Base-by-base conservation (phyloP, 1,284 basidiomycete genomes). In the Cutaneotrichosporon arboriforme region DNA sequence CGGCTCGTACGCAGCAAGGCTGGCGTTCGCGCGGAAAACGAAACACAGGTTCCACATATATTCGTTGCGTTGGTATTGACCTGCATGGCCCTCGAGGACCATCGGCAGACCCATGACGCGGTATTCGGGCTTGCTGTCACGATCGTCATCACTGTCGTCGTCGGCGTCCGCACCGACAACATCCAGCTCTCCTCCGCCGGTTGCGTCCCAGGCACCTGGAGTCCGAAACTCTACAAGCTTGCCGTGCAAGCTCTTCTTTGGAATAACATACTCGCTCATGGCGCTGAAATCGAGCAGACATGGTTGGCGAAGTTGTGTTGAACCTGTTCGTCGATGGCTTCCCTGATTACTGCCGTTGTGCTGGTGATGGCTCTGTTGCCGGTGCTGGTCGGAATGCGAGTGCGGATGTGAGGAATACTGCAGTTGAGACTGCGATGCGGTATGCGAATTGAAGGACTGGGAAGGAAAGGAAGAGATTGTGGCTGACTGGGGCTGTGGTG, bases 31-130 rank as follows among this genome's bases (percentile, higher is more conserved):
- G 46, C 94, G 89, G 70, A 99, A 98, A 5, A 97, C 94, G 72
- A 97, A 96, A 71, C 90, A 96, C 34, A 97, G 76, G 68, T 97
- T 98, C 78, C 92, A 98, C 66, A 88, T 83, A 73, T 97, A 96
- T 74, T 88, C 88, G 68, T 91, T 87, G 36, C 90, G 80, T 58
- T 84, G 80, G 67, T 96, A 96, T 69, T 60, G 82, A 78, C 68
- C 80, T 70, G 64, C 65, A 43, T 67, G 61, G 14, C 66, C 77
- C 49, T 72, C 70, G 45, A 96, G 78, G 57, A 87, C 82, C 45
- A 88, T 84, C 4, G 93, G 92, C 65, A 92, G 89, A 0, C 92
- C 91, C 53, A 94, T 85, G 55, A 97, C 83, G 49, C 88, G 84
- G 70, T 89, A 85, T 49, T 71, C 67, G 8, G 52, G 55, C 43